These are phyloP conservation scores for Trichosporon sp. DNA, from an alignment of 1,284 basidiomycete genomes.

Conservation along the genomic window DNA sequence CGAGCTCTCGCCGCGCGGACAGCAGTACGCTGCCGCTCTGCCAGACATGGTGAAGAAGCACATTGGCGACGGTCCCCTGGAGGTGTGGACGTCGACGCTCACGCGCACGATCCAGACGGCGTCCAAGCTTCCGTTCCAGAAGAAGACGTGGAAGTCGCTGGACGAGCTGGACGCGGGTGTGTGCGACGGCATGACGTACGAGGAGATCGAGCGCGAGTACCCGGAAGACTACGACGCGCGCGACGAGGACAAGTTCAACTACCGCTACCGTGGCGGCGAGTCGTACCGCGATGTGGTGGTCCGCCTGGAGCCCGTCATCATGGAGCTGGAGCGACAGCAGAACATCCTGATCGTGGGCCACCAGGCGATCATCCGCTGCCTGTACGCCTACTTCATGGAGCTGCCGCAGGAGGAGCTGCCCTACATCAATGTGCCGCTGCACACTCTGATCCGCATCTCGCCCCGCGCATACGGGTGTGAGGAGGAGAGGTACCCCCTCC, in stretches of 20 bases:
- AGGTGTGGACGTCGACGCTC: conserved; percentile 94
- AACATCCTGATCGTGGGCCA: conserved; percentile 97
- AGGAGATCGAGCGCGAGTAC: conserved; percentile 96
- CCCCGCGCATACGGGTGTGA: conserved; percentile 99
- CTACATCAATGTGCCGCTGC: conserved; percentile 94
- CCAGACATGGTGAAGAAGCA: conserved; percentile 87
- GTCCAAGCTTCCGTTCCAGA: conserved; percentile 76
- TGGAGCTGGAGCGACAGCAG: conserved; percentile 97
- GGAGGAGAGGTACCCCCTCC: conserved; percentile 85
- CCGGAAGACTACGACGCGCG: conserved; percentile 99
- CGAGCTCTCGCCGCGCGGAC: conserved; percentile 77
- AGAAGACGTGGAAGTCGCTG: conserved; percentile 97
- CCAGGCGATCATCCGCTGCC: conserved; percentile 84
- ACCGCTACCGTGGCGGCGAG: conserved; percentile 91
- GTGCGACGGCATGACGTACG: conserved; percentile 99
- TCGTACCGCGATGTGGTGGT: conserved; percentile 96
- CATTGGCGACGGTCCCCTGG: conserved; percentile 74
- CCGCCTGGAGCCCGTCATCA: conserved; percentile 94
- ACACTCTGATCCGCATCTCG: conserved; percentile 97
- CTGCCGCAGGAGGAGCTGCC: conserved; percentile 90
- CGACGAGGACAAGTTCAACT: conserved; percentile 99
- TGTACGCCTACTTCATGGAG: conserved; percentile 96
- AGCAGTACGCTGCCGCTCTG: conserved; percentile 81
- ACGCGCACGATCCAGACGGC: conserved; percentile 91
- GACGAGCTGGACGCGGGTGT: conserved; percentile 99